Evolutionary conservation across 225 moss, liverwort and hornwort species (phyloP).

Genomic region (Pseudoscleropodium purum): DNA sequence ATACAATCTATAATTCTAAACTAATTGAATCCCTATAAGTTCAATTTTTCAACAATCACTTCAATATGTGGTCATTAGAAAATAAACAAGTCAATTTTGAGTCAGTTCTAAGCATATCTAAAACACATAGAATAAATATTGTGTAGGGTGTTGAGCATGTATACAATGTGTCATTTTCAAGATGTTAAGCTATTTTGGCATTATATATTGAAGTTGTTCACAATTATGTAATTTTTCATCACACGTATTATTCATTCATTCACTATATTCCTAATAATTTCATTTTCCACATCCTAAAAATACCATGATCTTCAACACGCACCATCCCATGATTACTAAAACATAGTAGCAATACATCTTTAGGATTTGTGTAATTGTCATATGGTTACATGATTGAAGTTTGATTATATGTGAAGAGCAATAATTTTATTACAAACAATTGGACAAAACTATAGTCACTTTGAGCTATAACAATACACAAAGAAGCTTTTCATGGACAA

Average conservation of each 20-base stretch:
- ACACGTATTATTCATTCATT: background rate
- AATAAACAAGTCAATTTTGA: rapidly evolving
- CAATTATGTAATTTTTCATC: background rate
- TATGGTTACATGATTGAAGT: background rate
- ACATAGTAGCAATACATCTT: background rate
- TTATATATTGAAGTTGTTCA: background rate
- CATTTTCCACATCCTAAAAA: background rate
- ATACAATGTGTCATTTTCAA: background rate
- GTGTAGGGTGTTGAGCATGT: background rate
- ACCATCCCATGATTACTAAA: background rate
- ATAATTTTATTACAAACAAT: background rate
- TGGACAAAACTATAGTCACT: background rate
- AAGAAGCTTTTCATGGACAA: background rate
- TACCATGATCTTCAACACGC: background rate
- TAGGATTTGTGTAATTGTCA: background rate
- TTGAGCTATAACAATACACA: background rate
- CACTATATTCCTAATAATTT: too few species aligned
- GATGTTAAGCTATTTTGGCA: background rate
- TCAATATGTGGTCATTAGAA: background rate
- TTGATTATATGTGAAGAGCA: background rate
- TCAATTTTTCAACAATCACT: background rate
- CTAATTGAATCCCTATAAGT: background rate
- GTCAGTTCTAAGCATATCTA: rapidly evolving
- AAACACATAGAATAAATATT: rapidly evolving
- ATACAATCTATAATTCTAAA: background rate